Conservation (phyloP, 805 yeast species). For the Metschnikowia gruessii region DNA sequence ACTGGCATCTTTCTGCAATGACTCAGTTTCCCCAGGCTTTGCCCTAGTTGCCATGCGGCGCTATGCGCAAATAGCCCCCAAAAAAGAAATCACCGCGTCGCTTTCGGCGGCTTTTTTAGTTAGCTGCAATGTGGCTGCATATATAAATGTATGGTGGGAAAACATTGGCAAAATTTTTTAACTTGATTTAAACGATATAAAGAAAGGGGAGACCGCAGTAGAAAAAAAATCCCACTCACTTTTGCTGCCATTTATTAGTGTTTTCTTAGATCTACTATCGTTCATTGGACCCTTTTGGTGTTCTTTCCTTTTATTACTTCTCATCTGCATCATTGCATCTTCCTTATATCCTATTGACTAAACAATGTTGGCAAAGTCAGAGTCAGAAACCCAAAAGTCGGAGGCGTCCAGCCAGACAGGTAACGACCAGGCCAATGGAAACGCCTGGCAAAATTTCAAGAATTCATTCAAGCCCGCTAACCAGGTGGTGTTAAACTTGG, state of each 20-base stretch:
- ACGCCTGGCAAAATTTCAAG: constrained; percentile 23
- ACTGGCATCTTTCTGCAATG: constrained; percentile 6
- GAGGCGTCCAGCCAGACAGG: constrained; percentile 7
- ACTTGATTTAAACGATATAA: too few species aligned
- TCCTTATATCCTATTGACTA: too few species aligned
- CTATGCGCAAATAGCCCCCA: constrained; percentile 4
- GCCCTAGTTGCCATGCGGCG: constrained; percentile 7
- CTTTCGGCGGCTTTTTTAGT: constrained; percentile 3
- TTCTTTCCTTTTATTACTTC: background rate
- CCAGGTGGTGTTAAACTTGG: constrained; percentile 16
- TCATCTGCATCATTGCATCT: too few species aligned
- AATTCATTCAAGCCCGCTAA: constrained; percentile 38
- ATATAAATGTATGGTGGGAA: background rate
- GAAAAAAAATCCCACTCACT: background rate
- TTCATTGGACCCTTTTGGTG: background rate
- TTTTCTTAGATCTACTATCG: too few species aligned
- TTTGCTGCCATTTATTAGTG: too few species aligned
- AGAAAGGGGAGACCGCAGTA: background rate
- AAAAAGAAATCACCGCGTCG: constrained; percentile 5
- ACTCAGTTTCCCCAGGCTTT: constrained; percentile 10
- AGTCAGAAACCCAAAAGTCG: constrained; percentile 5
- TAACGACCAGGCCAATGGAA: constrained; percentile 4
- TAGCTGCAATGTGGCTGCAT: constrained; percentile 5
- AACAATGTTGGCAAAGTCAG: constrained; percentile 8
- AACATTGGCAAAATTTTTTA: background rate